phyloP scores from a whole-genome alignment of 2,329 filamentous ascomycete genomes.

The Botrytis tulipae region DNA sequence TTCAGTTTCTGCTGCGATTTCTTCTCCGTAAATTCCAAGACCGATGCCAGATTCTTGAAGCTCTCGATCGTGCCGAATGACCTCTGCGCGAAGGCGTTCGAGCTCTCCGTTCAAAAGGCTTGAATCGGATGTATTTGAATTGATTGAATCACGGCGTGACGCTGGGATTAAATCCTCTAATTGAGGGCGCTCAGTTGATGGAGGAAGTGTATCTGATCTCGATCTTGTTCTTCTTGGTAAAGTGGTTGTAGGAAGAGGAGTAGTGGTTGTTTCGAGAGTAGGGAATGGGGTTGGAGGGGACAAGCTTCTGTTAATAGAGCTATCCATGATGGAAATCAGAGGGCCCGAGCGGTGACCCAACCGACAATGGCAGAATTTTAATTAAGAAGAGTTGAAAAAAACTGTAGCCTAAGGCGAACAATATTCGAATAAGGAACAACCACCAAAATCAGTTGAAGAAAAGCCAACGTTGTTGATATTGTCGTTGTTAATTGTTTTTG shows the following conservation, averaged over 20 bases:
- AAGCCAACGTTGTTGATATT: neutral
- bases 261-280: neutral
- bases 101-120: neutral
- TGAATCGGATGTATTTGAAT: conserved; percentile 5
- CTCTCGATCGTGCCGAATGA: neutral
- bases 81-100: conserved; percentile 6
- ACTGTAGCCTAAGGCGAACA: neutral
- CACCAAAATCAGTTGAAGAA: neutral
- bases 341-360: conserved; percentile 11
- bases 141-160: neutral
- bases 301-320: neutral
- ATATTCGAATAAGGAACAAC: neutral
- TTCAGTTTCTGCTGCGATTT: neutral
- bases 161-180: neutral
- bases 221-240: conserved; percentile 2
- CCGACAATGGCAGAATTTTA: conserved; percentile 7
- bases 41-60: neutral
- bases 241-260: neutral
- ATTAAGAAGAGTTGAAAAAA: neutral
- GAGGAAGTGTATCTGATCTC: neutral
- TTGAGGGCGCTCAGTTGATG: neutral
- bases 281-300: conserved; percentile 6
- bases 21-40: neutral
- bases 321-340: conserved; percentile 3
- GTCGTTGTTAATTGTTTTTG: neutral